Conservation (phyloP, 306 rosid species). For the Prunus padus region DNA sequence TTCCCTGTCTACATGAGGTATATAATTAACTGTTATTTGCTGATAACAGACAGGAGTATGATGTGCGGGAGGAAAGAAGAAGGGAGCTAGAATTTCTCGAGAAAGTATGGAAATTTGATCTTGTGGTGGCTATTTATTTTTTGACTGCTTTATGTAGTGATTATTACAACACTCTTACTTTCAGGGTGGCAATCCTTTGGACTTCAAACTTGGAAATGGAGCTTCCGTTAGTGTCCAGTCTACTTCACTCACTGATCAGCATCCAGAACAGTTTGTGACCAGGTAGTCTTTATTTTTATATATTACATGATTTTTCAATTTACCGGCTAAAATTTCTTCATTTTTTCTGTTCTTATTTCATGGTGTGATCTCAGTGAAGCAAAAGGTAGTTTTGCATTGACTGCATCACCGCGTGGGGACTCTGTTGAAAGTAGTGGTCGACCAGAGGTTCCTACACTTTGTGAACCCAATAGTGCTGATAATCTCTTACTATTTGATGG, state of each 20-base stretch:
- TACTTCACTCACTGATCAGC: slow-evolving; percentile 90
- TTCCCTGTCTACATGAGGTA: slow-evolving; percentile 15
- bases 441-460: slow-evolving; percentile 71
- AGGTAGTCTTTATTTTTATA: slow-evolving; percentile 50
- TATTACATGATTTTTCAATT: slow-evolving; percentile 9
- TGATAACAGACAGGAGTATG: slow-evolving; percentile 85
- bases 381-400: slow-evolving; percentile 92
- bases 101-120: slow-evolving; percentile 60
- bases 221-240: slow-evolving; percentile 97
- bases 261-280: slow-evolving; percentile 84
- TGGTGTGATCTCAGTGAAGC: slow-evolving; percentile 68
- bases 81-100: slow-evolving; percentile 96
- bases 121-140: slow-evolving; percentile 12
- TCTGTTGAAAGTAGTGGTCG: slow-evolving; percentile 98
- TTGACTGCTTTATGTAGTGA: slow-evolving; percentile 15
- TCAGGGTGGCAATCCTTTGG: slow-evolving; percentile 98
- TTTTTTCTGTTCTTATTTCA: slow-evolving; percentile 14
- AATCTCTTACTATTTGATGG: slow-evolving; percentile 85
- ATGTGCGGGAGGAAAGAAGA: slow-evolving; percentile 90
- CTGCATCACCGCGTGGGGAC: slow-evolving; percentile 98
- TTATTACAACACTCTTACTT: slow-evolving; percentile 29
- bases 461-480: slow-evolving; percentile 97
- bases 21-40: slow-evolving; percentile 31
- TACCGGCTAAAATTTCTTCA: slow-evolving; percentile 4
- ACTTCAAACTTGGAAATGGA: slow-evolving; percentile 79